phyloP scores from a whole-genome alignment of 108 stramenopile species.

The Fistulifera solaris region DNA sequence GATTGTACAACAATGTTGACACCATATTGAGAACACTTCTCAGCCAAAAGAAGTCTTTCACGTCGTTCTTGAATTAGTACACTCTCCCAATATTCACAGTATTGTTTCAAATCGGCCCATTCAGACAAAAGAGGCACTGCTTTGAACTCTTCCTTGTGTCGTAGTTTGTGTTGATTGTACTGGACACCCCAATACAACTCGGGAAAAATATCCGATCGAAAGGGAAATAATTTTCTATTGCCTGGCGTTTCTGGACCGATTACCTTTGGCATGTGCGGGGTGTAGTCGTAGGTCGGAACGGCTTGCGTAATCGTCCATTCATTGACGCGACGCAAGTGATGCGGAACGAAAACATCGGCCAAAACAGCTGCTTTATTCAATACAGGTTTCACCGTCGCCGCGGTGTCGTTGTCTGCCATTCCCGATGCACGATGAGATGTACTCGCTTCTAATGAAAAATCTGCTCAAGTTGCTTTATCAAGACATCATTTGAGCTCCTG shows the following conservation, averaged over 20 bases:
- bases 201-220: neutral
- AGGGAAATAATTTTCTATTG: neutral
- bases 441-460: too few species aligned
- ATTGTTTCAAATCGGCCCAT: neutral
- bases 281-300: constrained; percentile 2
- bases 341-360: constrained; percentile 1
- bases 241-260: neutral
- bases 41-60: neutral
- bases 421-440: too few species aligned
- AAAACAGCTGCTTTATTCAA: neutral
- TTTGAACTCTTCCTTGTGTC: neutral
- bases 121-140: neutral
- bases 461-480: too few species aligned
- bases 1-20: neutral
- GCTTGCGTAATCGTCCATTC: neutral
- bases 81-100: neutral
- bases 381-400: too few species aligned
- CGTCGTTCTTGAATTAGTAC: neutral
- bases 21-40: constrained; percentile 2
- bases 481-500: too few species aligned
- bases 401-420: too few species aligned
- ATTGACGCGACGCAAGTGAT: neutral
- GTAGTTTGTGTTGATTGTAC: neutral
- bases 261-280: neutral
- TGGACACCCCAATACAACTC: neutral